Conservation (phyloP, 2,329 filamentous ascomycete species). For the Neurospora sp. region DNA sequence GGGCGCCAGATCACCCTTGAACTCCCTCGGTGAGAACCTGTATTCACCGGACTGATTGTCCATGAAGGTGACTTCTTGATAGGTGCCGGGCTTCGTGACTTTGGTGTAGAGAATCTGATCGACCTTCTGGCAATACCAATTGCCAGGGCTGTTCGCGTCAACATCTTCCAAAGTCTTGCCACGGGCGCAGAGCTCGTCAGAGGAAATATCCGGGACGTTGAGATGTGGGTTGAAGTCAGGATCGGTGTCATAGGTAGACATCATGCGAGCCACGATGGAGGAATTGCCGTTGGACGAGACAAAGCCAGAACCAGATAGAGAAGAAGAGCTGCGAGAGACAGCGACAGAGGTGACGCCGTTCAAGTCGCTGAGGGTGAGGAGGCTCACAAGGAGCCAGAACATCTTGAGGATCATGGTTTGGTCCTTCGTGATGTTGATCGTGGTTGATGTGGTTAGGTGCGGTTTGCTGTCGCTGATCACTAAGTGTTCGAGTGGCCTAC, state of each 20-base stretch:
- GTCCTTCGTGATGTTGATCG: not conserved
- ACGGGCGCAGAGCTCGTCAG: not conserved
- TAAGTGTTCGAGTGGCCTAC: not conserved
- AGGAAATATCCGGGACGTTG: not conserved
- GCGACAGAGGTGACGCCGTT: not conserved
- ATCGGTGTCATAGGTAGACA: not conserved
- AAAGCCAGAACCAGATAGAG: not conserved
- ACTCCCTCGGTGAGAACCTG: constrained; percentile 29
- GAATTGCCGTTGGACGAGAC: not conserved
- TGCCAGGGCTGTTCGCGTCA: constrained; percentile 25
- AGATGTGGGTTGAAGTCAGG: not conserved
- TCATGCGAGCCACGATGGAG: not conserved
- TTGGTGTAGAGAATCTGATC: constrained; percentile 56
- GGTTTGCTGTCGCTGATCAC: not conserved
- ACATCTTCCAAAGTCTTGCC: too few species aligned
- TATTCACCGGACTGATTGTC: constrained; percentile 30
- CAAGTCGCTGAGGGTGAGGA: not conserved
- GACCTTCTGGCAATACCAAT: constrained; percentile 59
- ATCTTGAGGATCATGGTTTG: not conserved
- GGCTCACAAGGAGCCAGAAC: not conserved
- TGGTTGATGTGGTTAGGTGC: not conserved
- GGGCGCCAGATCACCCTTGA: constrained; percentile 54
- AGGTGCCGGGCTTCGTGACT: constrained; percentile 50
- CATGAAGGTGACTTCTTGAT: constrained; percentile 56
- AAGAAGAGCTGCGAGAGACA: not conserved